phyloP scores from a whole-genome alignment of 306 rosid species.

The Trifolium subterraneum region DNA sequence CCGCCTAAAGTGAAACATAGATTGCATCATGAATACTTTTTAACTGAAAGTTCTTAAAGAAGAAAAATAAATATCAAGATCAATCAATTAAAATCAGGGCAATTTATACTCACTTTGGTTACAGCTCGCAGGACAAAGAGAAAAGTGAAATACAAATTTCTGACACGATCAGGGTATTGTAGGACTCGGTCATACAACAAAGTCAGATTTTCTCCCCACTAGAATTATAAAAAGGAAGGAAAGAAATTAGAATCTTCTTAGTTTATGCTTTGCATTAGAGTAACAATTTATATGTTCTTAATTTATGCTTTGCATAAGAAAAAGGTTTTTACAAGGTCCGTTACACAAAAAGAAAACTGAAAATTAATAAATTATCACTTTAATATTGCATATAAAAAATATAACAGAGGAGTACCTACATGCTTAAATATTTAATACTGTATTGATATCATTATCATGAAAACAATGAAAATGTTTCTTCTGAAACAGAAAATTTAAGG shows the following conservation, averaged over 20 bases:
- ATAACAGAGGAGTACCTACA: too few species aligned
- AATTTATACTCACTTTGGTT: constrained; percentile 73
- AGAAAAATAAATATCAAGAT: constrained; percentile 7
- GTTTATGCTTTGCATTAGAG: not conserved
- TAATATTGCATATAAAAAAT: not conserved
- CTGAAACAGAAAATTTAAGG: too few species aligned
- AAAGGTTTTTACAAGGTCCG: constrained; percentile 5
- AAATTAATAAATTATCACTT: not conserved
- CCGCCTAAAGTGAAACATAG: constrained; percentile 65
- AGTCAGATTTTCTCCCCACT: constrained; percentile 92
- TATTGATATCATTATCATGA: too few species aligned
- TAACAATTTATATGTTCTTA: not conserved
- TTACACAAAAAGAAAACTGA: constrained; percentile 1
- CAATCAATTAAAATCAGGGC: constrained; percentile 15
- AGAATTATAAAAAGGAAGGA: constrained; percentile 43
- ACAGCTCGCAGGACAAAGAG: constrained; percentile 97
- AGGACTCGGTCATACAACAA: constrained; percentile 84
- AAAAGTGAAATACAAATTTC: constrained; percentile 89
- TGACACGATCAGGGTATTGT: constrained; percentile 85
- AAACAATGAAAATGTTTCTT: too few species aligned
- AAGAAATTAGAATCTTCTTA: constrained; percentile 27
- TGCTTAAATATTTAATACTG: too few species aligned
- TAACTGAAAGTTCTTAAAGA: constrained; percentile 18
- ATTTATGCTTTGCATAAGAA: not conserved
- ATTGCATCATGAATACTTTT: constrained; percentile 35